Percentiles rank a stretch among this genome's conserved stretches.
phyloP scores from a whole-genome alignment of 1,284 basidiomycete species.

The Pseudozyma thailandica region DNA sequence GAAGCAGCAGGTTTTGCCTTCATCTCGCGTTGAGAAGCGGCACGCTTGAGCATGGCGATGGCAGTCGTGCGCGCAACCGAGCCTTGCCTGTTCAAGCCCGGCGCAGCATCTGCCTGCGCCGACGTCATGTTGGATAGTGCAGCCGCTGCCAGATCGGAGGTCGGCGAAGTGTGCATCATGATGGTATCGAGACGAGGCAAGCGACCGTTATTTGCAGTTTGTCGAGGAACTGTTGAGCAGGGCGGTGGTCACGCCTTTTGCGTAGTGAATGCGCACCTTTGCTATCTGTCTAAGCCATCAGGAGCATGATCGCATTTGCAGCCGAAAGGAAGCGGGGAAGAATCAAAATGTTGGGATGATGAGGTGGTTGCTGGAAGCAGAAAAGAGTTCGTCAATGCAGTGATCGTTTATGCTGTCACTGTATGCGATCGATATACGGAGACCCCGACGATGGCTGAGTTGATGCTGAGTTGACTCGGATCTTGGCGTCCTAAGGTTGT shows the following conservation, averaged over 20 bases:
- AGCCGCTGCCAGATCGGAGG: slow-evolving; percentile 1
- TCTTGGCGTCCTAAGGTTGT: no score
- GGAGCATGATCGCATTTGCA: neutral
- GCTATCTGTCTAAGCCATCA: neutral
- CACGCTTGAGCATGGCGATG: slow-evolving; percentile 58
- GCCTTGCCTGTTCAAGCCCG: slow-evolving; percentile 30
- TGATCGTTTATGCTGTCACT: no score
- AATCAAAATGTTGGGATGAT: no score
- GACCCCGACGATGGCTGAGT: no score
- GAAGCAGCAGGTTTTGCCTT: slow-evolving; percentile 24
- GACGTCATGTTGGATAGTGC: slow-evolving; percentile 11
- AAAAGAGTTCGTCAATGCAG: no score
- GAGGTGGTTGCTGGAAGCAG: no score
- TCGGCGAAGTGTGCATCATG: slow-evolving; percentile 16
- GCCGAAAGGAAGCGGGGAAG: neutral
- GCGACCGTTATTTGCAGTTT: no score
- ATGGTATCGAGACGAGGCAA: no score
- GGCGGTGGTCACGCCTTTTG: neutral
- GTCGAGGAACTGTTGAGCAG: neutral
- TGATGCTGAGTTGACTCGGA: no score
- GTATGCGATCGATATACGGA: no score
- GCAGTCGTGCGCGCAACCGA: slow-evolving; percentile 51
- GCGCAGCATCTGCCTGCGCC: neutral
- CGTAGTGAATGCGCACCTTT: neutral
- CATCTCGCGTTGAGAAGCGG: slow-evolving; percentile 57